These are phyloP conservation scores for Aspergillus sp. DNA, from an alignment of 2,329 filamentous ascomycete genomes.

Conservation along the genomic window DNA sequence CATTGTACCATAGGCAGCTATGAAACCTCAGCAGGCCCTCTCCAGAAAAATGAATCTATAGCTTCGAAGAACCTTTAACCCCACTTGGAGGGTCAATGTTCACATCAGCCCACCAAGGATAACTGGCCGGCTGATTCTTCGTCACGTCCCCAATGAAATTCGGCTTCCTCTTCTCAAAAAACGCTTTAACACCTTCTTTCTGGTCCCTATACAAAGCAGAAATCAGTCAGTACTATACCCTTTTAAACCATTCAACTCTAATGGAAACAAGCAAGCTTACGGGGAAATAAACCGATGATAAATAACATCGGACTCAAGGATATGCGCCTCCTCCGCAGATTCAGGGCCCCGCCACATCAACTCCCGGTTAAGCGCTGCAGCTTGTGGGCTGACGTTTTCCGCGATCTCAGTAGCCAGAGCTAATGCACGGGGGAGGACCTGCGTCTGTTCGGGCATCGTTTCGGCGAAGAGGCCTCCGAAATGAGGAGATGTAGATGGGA, in stretches of 20 bases:
- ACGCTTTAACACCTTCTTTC: slow-evolving; percentile 67
- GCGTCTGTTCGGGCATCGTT: slow-evolving; percentile 56
- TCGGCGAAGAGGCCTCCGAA: slow-evolving; percentile 65
- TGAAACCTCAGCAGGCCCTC: background rate
- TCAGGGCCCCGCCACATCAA: slow-evolving; percentile 60
- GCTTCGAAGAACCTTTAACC: slow-evolving; percentile 22
- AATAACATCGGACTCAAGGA: slow-evolving; percentile 59
- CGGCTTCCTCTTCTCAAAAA: slow-evolving; percentile 66
- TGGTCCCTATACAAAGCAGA: slow-evolving; percentile 54
- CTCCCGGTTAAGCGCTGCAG: slow-evolving; percentile 67
- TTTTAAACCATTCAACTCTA: background rate
- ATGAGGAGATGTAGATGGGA: slow-evolving; percentile 48
- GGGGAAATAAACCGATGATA: slow-evolving; percentile 38
- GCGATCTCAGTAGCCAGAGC: slow-evolving; percentile 67
- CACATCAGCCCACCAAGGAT: slow-evolving; percentile 68
- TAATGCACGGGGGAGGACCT: slow-evolving; percentile 65
- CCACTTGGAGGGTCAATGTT: slow-evolving; percentile 39
- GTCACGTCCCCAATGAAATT: slow-evolving; percentile 63
- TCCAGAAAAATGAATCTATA: slow-evolving; percentile 16
- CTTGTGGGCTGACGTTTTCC: slow-evolving; percentile 64
- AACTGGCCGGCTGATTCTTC: slow-evolving; percentile 58
- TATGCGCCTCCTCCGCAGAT: slow-evolving; percentile 67
- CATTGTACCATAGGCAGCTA: background rate
- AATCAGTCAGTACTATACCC: slow-evolving; percentile 10
- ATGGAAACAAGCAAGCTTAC: slow-evolving; percentile 18